Percentiles rank a stretch among this genome's conserved stretches.
Conservation (phyloP, 78 protist genomes). For the Bodo saltans region DNA sequence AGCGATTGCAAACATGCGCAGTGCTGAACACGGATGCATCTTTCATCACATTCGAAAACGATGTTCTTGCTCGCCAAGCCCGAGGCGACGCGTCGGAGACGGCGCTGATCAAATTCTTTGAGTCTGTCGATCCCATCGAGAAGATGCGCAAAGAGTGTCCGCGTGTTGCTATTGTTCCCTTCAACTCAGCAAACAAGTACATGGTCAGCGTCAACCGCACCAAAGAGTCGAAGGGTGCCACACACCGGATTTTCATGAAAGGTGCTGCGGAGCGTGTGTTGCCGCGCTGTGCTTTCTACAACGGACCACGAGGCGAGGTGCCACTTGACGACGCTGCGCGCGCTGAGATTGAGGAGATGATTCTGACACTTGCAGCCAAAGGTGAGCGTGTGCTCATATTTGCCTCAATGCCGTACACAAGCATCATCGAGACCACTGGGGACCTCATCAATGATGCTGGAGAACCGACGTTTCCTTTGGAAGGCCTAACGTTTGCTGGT, state of each 20-base stretch:
- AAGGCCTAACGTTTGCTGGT: conserved; percentile 18
- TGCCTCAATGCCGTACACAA: background rate
- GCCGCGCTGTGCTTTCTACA: background rate
- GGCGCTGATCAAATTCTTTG: conserved; percentile 21
- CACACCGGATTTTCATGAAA: conserved; percentile 10
- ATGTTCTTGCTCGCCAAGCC: conserved; percentile 14
- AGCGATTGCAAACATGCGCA: background rate
- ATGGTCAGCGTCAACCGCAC: background rate
- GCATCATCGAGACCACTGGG: background rate
- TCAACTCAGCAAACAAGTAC: conserved; percentile 30
- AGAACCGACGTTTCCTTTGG: background rate
- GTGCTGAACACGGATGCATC: conserved; percentile 1
- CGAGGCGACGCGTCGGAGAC: conserved; percentile 24
- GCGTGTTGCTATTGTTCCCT: conserved; percentile 18
- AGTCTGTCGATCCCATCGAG: background rate
- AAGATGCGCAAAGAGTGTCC: background rate
- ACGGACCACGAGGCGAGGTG: background rate
- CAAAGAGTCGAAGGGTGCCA: background rate
- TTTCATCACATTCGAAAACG: background rate
- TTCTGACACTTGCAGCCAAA: background rate
- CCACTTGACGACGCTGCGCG: background rate
- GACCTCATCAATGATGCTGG: background rate
- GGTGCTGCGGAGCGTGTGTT: conserved; percentile 39
- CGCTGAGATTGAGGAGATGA: conserved; percentile 3
- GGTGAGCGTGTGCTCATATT: background rate